phyloP scores from a whole-genome alignment of 2,329 filamentous ascomycete species.

The Arthrobotrys pseudoclavata region DNA sequence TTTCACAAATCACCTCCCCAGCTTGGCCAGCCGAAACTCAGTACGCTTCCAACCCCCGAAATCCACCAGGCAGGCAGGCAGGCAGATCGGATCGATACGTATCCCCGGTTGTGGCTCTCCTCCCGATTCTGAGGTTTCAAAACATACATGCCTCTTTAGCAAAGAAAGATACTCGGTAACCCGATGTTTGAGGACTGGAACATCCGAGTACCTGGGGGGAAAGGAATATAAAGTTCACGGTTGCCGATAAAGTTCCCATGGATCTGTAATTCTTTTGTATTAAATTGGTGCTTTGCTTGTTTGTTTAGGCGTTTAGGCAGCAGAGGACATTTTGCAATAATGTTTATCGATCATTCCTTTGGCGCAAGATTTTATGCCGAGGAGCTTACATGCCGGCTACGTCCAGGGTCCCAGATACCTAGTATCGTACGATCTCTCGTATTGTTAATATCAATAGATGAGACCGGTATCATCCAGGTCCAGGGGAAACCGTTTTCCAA shows the following conservation, averaged over 20 bases:
- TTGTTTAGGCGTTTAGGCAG: constrained; percentile 29
- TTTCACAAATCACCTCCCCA: constrained; percentile 20
- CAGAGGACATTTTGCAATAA: constrained; percentile 32
- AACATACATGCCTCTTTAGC: constrained; percentile 7
- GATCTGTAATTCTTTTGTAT: not conserved
- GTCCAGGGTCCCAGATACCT: not conserved
- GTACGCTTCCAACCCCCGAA: constrained; percentile 6
- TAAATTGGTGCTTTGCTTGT: constrained; percentile 8
- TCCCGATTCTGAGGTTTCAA: constrained; percentile 14
- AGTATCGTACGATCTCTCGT: constrained; percentile 29
- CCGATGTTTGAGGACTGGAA: not conserved
- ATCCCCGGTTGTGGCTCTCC: constrained; percentile 17
- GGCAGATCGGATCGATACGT: constrained; percentile 24
- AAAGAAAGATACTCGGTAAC: constrained; percentile 3
- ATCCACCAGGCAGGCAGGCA: constrained; percentile 11
- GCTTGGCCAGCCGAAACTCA: constrained; percentile 20
- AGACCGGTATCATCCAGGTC: constrained; percentile 11
- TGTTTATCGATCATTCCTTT: constrained; percentile 23
- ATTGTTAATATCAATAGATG: constrained; percentile 39
- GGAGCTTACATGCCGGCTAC: not conserved
- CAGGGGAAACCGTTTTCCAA: constrained; percentile 6
- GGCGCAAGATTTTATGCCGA: constrained; percentile 13
- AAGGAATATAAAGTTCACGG: constrained; percentile 19
- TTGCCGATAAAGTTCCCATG: constrained; percentile 13
- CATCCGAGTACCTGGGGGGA: not conserved